Conservation (phyloP, 2,329 filamentous ascomycete genomes). For the Neocatenulostroma microsporum region DNA sequence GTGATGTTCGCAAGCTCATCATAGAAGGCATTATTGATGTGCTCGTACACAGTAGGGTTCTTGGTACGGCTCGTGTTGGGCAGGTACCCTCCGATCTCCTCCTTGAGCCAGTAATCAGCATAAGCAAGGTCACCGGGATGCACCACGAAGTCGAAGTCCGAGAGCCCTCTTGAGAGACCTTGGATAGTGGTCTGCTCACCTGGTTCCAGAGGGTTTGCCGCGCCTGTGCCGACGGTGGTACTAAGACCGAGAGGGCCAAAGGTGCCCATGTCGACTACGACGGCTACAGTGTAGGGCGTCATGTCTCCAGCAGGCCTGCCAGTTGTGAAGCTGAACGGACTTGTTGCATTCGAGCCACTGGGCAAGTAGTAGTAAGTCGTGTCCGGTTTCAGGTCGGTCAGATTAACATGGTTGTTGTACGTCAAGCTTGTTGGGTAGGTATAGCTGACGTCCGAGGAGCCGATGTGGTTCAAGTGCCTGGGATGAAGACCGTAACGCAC, state of each 20-base stretch:
- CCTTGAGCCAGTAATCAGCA: constrained; percentile 50
- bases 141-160: constrained; percentile 50
- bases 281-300: constrained; percentile 45
- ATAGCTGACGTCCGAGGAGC: constrained; percentile 41
- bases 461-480: constrained; percentile 32
- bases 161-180: constrained; percentile 43
- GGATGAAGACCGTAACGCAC: constrained; percentile 44
- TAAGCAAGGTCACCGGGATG: constrained; percentile 52
- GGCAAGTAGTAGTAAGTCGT: constrained; percentile 57
- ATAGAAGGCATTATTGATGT: constrained; percentile 54
- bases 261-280: constrained; percentile 49
- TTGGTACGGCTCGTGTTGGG: constrained; percentile 31
- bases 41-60: constrained; percentile 46
- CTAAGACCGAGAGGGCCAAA: constrained; percentile 50
- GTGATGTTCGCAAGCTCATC: constrained; percentile 48
- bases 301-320: constrained; percentile 48
- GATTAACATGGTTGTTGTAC: constrained; percentile 43
- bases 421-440: constrained; percentile 51
- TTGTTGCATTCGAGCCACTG: constrained; percentile 49
- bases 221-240: constrained; percentile 39
- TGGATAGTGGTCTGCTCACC: constrained; percentile 53
- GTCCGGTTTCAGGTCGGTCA: constrained; percentile 42
- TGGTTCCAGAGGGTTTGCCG: constrained; percentile 43
- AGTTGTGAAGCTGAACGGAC: constrained; percentile 47
- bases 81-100: constrained; percentile 33